Evolutionary conservation across 2,329 filamentous ascomycete species (phyloP), one percentile per base, ranked within the genome.

Genomic region (Verticillium nubilum): DNA sequence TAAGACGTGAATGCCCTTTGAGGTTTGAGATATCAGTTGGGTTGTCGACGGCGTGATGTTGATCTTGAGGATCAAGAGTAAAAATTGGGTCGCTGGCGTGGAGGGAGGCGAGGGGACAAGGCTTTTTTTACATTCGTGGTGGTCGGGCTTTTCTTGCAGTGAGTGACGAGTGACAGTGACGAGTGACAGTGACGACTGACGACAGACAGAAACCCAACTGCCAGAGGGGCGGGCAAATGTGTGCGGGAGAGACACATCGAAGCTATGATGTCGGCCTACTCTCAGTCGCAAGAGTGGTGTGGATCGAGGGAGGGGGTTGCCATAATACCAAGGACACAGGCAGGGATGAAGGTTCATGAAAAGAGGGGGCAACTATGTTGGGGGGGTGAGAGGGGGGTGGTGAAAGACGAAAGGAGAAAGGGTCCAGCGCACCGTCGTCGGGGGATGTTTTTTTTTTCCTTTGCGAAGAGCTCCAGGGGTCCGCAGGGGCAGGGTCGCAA

Each of bases 241-340:
- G 42, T 15, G 52, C 52, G 25, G 55, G 50, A 58, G 60, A 63
- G 57, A 63, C 60, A 63, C 47, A 52, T 58, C 58, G 62, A 64
- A 62, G 62, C 61, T 62, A 64, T 64, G 62, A 64, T 64, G 62
- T 64, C 61, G 62, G 58, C 61, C 59, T 59, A 58, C 58, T 55
- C 61, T 56, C 4, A 13, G 56, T 60, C 58, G 29, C 62, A 61
- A 58, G 58, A 58, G 42, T 61, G 60, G 54, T 58, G 57, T 62
- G 62, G 54, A 47, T 63, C 60, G 61, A 31, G 28, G 29, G 42
- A 50, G 42, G 42, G 42, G 42, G 42, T 50, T 19, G 19, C 42
- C 42, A 50, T 50, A 50, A 50, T 23, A 26, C 9, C 42, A 23
- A 50, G 42, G 42, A 7, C 42, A 50, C 12, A 4, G 27, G 19